These are phyloP conservation scores for Ogataea hybrid DNA, from an alignment of 1,139 yeast genomes.

Conservation along the genomic window DNA sequence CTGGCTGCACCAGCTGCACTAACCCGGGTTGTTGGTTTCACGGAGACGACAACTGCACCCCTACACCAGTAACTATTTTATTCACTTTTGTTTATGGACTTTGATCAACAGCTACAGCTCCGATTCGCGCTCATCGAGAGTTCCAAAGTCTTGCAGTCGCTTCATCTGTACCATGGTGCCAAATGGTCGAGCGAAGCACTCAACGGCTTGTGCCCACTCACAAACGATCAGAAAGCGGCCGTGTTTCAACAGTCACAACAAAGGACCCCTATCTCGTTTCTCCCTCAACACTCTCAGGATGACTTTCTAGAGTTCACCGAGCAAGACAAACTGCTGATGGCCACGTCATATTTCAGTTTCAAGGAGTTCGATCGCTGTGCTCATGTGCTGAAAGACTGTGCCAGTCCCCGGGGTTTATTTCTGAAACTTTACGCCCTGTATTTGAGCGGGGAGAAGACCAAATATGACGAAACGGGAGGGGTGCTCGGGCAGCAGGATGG, in stretches of 20 bases:
- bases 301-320: conserved; percentile 35
- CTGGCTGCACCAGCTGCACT: too few species aligned
- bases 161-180: conserved; percentile 64
- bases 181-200: conserved; percentile 87
- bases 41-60: neutral
- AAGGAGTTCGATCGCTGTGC: conserved; percentile 86
- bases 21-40: neutral
- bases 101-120: conserved; percentile 28
- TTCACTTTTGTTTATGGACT: conserved; percentile 21
- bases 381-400: conserved; percentile 50
- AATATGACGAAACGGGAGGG: conserved; percentile 73
- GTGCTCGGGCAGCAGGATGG: conserved; percentile 46
- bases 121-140: conserved; percentile 38
- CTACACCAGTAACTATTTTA: conserved; percentile 1
- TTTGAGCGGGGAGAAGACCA: conserved; percentile 47
- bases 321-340: conserved; percentile 50
- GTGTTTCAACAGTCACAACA: conserved; percentile 21
- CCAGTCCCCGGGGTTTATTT: conserved; percentile 58
- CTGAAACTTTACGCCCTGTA: conserved; percentile 65
- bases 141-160: conserved; percentile 37
- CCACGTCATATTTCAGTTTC: conserved; percentile 74
- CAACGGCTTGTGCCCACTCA: conserved; percentile 40
- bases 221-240: conserved; percentile 19
- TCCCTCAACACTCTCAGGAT: conserved; percentile 16
- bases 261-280: conserved; percentile 5